Evolutionary conservation across 164 flowering plant species (phyloP).

Genomic region (Liquidambar formosana): DNA sequence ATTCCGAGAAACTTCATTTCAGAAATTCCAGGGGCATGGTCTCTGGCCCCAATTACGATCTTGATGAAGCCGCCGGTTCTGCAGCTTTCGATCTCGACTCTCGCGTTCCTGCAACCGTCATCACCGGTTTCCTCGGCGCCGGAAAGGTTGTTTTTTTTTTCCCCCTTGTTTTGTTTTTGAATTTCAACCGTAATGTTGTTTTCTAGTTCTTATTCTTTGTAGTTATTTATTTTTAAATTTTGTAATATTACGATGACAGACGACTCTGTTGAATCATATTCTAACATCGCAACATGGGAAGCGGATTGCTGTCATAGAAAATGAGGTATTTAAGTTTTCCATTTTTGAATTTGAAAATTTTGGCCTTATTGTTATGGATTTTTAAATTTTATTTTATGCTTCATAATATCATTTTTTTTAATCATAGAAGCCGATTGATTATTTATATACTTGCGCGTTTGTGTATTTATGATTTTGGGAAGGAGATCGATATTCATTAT

Average conservation of each 20-base stretch:
- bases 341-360: neutral
- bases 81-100: slow-evolving; percentile 32
- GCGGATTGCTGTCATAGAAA: slow-evolving; percentile 94
- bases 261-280: slow-evolving; percentile 90
- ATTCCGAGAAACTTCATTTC: neutral
- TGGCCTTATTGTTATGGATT: too few relatives aligned
- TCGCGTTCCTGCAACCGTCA: slow-evolving; percentile 83
- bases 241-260: slow-evolving; percentile 53
- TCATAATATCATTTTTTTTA: too few relatives aligned
- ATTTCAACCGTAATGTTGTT: neutral
- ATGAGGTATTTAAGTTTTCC: slow-evolving; percentile 69
- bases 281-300: slow-evolving; percentile 86
- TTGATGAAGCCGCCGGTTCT: slow-evolving; percentile 26
- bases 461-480: too few relatives aligned
- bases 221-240: too few relatives aligned
- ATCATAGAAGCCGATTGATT: too few relatives aligned
- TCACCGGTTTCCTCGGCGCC: slow-evolving; percentile 96
- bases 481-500: too few relatives aligned
- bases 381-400: too few relatives aligned
- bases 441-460: too few relatives aligned
- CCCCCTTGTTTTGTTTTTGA: neutral
- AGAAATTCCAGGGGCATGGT: slow-evolving; percentile 30
- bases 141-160: too few relatives aligned
- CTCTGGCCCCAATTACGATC: slow-evolving; percentile 20
- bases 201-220: neutral